A percentile compares a stretch with the other conserved stretches of the same genome.
Conservation (phyloP, 768 basidiomycete species). For the Obba rivulosa region DNA sequence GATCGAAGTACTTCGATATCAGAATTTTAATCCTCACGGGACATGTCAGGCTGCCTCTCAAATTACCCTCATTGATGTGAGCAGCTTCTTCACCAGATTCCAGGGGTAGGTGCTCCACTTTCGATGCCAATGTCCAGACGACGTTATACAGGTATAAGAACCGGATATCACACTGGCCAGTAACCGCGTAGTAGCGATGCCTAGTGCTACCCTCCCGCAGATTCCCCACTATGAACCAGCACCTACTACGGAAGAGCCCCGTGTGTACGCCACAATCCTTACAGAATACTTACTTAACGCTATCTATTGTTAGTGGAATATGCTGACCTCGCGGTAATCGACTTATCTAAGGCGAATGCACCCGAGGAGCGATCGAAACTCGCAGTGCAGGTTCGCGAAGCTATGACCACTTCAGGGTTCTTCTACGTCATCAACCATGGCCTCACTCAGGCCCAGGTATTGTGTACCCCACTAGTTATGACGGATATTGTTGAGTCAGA, state of each 20-base stretch:
- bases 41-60: too few relatives aligned
- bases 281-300: neutral
- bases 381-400: slow-evolving; percentile 25
- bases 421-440: slow-evolving; percentile 49
- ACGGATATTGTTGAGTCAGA: slow-evolving; percentile 34
- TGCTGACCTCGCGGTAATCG: slow-evolving; percentile 29
- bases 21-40: too few relatives aligned
- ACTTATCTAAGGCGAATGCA: slow-evolving; percentile 26
- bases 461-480: neutral
- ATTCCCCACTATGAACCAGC: slow-evolving; percentile 20
- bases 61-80: too few relatives aligned
- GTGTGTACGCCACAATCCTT: slow-evolving; percentile 8
- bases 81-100: too few relatives aligned
- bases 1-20: too few relatives aligned
- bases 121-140: too few relatives aligned
- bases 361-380: slow-evolving; percentile 28
- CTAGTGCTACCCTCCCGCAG: slow-evolving; percentile 8
- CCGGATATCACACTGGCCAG: too few relatives aligned
- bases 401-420: slow-evolving; percentile 32
- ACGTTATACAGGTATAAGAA: too few relatives aligned
- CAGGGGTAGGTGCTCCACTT: too few relatives aligned
- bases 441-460: slow-evolving; percentile 35
- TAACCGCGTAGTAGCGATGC: slow-evolving; percentile 12
- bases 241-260: slow-evolving; percentile 16
- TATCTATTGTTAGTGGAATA: slow-evolving; percentile 26